Percentiles rank a stretch among this genome's conserved stretches.
Evolutionary conservation across 257 asterid genomes (phyloP).

Genomic region (Fraxinus cuspidata): DNA sequence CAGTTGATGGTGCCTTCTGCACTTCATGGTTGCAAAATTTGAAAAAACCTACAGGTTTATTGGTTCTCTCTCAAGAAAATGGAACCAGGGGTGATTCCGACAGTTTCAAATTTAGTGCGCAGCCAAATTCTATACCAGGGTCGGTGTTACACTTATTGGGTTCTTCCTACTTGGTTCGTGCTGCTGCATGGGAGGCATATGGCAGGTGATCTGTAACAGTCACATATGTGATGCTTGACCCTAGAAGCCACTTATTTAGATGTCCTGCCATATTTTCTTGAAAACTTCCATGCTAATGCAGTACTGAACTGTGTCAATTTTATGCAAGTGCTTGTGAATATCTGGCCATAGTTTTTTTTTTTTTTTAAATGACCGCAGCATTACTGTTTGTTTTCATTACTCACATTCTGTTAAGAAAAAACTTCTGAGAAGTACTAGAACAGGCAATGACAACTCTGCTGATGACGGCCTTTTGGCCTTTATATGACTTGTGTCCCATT

Average conservation of each 20-base stretch:
- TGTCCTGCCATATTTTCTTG: not conserved
- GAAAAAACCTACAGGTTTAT: slow-evolving; percentile 61
- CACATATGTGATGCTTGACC: slow-evolving; percentile 20
- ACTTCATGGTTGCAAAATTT: slow-evolving; percentile 74
- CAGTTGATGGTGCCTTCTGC: slow-evolving; percentile 78
- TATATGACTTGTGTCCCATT: not conserved
- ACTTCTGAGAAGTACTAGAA: not conserved
- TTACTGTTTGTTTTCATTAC: not conserved
- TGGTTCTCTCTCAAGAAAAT: slow-evolving; percentile 65
- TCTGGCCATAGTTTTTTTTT: not conserved
- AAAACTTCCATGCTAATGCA: not conserved
- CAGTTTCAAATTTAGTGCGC: slow-evolving; percentile 65
- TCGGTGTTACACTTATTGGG: slow-evolving; percentile 85
- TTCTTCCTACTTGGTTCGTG: slow-evolving; percentile 84
- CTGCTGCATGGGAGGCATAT: slow-evolving; percentile 94
- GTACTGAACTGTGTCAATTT: not conserved
- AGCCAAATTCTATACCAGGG: slow-evolving; percentile 77
- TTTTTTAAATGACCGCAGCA: not conserved
- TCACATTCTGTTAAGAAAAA: not conserved
- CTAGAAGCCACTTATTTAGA: slow-evolving; percentile 19
- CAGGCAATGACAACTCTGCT: not conserved
- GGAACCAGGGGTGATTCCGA: slow-evolving; percentile 38
- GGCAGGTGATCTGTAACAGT: slow-evolving; percentile 66
- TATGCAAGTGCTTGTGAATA: not conserved
- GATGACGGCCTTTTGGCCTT: not conserved